phyloP scores from a whole-genome alignment of 768 basidiomycete genomes.

The Lactarius trivialis region DNA sequence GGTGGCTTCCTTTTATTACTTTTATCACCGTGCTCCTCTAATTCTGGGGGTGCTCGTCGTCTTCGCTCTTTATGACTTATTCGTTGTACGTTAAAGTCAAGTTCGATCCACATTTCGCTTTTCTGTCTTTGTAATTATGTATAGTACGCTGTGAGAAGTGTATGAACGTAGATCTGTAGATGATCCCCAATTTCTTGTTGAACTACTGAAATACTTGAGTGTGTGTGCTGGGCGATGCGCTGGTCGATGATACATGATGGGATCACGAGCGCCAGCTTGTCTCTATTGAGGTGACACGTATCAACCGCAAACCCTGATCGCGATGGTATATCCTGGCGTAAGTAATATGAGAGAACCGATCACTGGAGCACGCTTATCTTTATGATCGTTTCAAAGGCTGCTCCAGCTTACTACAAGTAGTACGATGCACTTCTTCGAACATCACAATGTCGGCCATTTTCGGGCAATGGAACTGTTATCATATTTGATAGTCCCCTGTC shows the following conservation, averaged over 20 bases:
- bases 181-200: not conserved
- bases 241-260: not conserved
- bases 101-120: not conserved
- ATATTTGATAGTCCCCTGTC: too few species aligned
- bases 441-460: not conserved
- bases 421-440: not conserved
- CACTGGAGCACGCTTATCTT: not conserved
- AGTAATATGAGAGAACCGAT: not conserved
- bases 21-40: not conserved
- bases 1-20: not conserved
- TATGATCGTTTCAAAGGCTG: not conserved
- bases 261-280: not conserved
- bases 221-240: not conserved
- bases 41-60: not conserved
- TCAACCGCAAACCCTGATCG: not conserved
- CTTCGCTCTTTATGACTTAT: slow-evolving; percentile 5
- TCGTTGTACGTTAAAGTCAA: slow-evolving; percentile 5
- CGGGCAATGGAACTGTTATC: not conserved
- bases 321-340: not conserved
- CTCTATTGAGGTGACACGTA: not conserved
- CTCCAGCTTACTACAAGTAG: not conserved
- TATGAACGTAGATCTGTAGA: not conserved
- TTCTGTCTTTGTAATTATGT: not conserved
- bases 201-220: not conserved
- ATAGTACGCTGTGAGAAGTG: not conserved